Percentiles rank a stretch among this genome's conserved stretches.
These are phyloP conservation scores for Dipteronia dyeriana DNA, from an alignment of 345 rosid genomes.

Conservation along the genomic window DNA sequence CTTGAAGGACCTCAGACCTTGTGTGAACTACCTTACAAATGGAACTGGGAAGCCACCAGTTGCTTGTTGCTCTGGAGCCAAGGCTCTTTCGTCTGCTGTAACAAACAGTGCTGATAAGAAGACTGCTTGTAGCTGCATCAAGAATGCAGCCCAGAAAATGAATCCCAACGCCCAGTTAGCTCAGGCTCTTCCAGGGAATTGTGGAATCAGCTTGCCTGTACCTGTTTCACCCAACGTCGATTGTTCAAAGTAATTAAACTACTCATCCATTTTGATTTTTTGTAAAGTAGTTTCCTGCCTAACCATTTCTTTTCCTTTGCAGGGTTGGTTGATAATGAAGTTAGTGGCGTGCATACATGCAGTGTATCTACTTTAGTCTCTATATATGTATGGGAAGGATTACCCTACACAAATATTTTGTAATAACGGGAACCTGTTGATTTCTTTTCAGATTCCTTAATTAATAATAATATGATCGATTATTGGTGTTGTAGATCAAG, in stretches of 20 bases:
- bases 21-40: slow-evolving; percentile 30
- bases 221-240: slow-evolving; percentile 33
- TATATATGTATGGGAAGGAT: neutral
- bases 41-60: slow-evolving; percentile 38
- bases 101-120: slow-evolving; percentile 29
- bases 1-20: slow-evolving; percentile 33
- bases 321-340: slow-evolving; percentile 11
- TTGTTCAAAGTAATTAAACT: slow-evolving; percentile 32
- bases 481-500: neutral
- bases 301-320: neutral
- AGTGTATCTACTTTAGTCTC: neutral
- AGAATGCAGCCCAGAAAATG: slow-evolving; percentile 31
- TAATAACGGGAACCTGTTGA: slow-evolving; percentile 15
- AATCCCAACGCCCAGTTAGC: slow-evolving; percentile 34
- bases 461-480: neutral
- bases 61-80: slow-evolving; percentile 38
- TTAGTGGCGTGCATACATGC: neutral
- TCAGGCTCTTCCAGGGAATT: slow-evolving; percentile 35
- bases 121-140: slow-evolving; percentile 39
- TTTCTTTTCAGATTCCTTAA: neutral
- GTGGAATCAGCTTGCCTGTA: slow-evolving; percentile 38
- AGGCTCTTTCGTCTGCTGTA: slow-evolving; percentile 33
- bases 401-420: neutral
- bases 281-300: neutral
- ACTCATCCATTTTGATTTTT: neutral